Evolutionary conservation across 1,284 basidiomycete genomes (phyloP).

Genomic region (Ustilago esculenta): DNA sequence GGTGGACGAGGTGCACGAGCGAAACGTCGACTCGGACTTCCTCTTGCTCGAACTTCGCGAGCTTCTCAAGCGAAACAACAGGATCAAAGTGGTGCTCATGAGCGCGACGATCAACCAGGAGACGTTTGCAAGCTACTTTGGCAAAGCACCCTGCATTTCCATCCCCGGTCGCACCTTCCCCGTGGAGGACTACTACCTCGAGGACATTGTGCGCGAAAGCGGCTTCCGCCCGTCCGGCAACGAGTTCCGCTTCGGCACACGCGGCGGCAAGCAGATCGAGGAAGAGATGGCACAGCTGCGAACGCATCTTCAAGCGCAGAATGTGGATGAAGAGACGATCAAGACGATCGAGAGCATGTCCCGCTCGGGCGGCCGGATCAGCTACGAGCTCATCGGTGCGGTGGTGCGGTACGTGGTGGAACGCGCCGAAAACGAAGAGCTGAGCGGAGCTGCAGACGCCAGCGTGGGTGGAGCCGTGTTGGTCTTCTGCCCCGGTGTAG

Average conservation of each 20-base stretch:
- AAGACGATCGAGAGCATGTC: constrained; percentile 75
- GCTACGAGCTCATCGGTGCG: constrained; percentile 80
- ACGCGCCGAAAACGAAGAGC: constrained; percentile 70
- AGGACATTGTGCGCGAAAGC: constrained; percentile 52
- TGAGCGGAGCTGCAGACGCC: constrained; percentile 66
- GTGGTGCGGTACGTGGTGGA: constrained; percentile 76
- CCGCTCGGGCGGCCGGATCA: constrained; percentile 74
- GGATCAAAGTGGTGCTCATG: constrained; percentile 77
- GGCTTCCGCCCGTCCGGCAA: constrained; percentile 63
- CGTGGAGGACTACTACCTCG: constrained; percentile 63
- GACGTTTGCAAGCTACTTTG: constrained; percentile 52
- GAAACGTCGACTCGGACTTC: constrained; percentile 89
- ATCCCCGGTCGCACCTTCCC: constrained; percentile 76
- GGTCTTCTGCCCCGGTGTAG: constrained; percentile 82
- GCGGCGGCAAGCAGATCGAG: constrained; percentile 51
- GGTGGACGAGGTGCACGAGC: constrained; percentile 93
- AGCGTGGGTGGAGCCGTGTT: constrained; percentile 72
- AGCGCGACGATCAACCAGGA: constrained; percentile 59
- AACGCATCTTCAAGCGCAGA: constrained; percentile 71
- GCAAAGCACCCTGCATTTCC: constrained; percentile 78
- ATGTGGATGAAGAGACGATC: constrained; percentile 73
- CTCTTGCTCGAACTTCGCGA: constrained; percentile 84
- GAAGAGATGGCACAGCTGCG: constrained; percentile 70
- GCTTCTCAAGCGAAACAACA: constrained; percentile 76
- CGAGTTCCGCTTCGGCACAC: constrained; percentile 49